Evolutionary conservation across 140 eudicot genomes (phyloP), one percentile per base, ranked within the genome.

Genomic region (Erigeron philadelphicus): DNA sequence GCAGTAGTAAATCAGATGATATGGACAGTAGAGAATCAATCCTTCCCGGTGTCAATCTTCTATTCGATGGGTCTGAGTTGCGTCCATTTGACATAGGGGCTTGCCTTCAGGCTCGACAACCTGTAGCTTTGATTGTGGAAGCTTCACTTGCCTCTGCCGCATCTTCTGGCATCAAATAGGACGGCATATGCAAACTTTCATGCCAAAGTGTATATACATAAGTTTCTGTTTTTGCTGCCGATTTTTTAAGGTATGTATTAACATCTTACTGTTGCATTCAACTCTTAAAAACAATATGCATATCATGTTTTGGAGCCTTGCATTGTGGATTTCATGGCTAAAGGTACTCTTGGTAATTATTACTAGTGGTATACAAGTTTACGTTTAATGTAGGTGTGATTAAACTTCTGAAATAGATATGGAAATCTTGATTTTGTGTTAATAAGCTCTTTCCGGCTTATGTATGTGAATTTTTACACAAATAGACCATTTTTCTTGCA

Each of bases 31-130:
- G 66, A 68, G 98, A 93, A 79, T 87, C 85, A 43, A 78, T 76
- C 53, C 84, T 86, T 66, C 98, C 98, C 31, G 98, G 96, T 73
- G 95, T 93, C 55, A 82, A 85, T 77, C 95, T 93, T 70, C 81
- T 93, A 23, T 93, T 86, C 70, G 98, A 93, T 59, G 98, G 98
- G 50, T 81, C 90, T 68, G 96, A 86, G 70, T 74, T 93, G 84
- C 93, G 84, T 45, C 98, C 98, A n/a, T 93, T 93, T 70, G 98
- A 93, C 71, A 93, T 93, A 19, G 95, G 93, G 55, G 98, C 98
- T 67, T 89, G 96, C 80, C 84, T 89, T 49, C 98, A 93, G 82
- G 98, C 98, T 73, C 87, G 96, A 52, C 96, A 89, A 75, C 96
- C 96, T 18, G 96, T 87, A 50, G 81, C 90, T 61, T 80, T 93